These are phyloP conservation scores for Globisporangium perplexum DNA, from an alignment of 352 stramenopile genomes.

Conservation along the genomic window DNA sequence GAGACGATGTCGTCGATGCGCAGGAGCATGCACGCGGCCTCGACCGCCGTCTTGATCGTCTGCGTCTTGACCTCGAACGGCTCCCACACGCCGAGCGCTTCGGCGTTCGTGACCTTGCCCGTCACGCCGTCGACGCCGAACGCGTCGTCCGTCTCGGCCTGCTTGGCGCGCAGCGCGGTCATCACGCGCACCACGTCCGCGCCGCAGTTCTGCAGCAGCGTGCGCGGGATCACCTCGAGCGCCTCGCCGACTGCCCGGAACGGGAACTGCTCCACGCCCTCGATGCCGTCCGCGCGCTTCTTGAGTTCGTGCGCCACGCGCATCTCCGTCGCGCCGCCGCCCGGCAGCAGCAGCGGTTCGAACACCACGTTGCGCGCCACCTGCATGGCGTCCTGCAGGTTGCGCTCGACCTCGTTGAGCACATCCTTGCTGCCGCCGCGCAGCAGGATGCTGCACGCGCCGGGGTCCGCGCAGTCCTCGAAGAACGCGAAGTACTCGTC, in stretches of 20 bases:
- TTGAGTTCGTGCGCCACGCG: conserved; percentile 94
- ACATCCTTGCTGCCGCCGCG: conserved; percentile 99
- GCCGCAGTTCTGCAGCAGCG: conserved; percentile 98
- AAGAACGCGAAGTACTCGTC: conserved; percentile 99
- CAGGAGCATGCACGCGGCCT: conserved; percentile 96
- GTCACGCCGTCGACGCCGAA: conserved; percentile 81
- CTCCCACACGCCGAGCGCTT: conserved; percentile 97
- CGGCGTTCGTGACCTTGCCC: conserved; percentile 92
- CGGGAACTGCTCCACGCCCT: conserved; percentile 97
- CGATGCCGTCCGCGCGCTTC: conserved; percentile 86
- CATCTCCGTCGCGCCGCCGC: conserved; percentile 98
- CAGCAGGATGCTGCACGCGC: conserved; percentile 98
- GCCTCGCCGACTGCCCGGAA: conserved; percentile 97
- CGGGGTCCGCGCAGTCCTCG: conserved; percentile 97
- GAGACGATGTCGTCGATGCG: conserved; percentile 99
- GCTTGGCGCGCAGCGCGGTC: conserved; percentile 95
- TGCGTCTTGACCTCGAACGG: conserved; percentile 99
- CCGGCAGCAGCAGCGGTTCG: conserved; percentile 95
- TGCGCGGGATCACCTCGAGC: conserved; percentile 99
- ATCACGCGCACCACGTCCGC: conserved; percentile 98
- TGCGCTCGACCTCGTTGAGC: conserved; percentile 99
- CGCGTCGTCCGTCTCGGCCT: conserved; percentile 73
- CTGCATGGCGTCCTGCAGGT: conserved; percentile 99
- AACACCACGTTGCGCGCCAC: conserved; percentile 99
- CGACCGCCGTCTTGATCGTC: conserved; percentile 99